A percentile compares a stretch with the other conserved stretches of the same genome.
phyloP scores from a whole-genome alignment of 345 rosid species.

The Salix exigua region DNA sequence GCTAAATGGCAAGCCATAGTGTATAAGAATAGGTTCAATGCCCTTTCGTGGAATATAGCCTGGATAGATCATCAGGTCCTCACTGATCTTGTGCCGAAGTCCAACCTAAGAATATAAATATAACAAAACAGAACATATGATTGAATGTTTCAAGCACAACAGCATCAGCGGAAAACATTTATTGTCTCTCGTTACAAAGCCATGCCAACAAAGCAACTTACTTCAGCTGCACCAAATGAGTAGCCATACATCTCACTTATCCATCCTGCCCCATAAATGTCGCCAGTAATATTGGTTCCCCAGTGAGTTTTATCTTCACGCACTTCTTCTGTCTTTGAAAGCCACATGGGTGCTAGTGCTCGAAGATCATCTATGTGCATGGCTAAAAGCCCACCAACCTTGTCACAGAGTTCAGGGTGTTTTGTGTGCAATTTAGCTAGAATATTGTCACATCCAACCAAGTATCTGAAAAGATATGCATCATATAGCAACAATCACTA shows the following conservation, averaged over 20 bases:
- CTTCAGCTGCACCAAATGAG: conserved; percentile 99
- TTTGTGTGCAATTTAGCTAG: conserved; percentile 77
- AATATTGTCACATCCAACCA: conserved; percentile 89
- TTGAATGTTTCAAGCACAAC: neutral
- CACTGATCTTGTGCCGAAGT: conserved; percentile 83
- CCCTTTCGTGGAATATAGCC: conserved; percentile 85
- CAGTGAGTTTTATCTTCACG: conserved; percentile 91
- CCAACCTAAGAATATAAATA: conserved; percentile 61
- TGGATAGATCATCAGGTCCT: conserved; percentile 91
- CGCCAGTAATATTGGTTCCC: conserved; percentile 96
- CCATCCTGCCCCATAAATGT: conserved; percentile 91
- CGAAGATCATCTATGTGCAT: conserved; percentile 97
- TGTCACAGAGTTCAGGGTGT: conserved; percentile 82
- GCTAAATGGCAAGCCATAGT: conserved; percentile 81
- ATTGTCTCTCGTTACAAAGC: neutral
- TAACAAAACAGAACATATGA: conserved; percentile 1
- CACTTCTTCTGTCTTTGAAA: conserved; percentile 94
- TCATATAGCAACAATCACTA: neutral
- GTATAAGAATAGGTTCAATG: conserved; percentile 83
- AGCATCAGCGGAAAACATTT: neutral
- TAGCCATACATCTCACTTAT: conserved; percentile 99
- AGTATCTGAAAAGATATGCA: conserved; percentile 49
- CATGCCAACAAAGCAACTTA: conserved; percentile 26
- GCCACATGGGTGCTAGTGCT: conserved; percentile 89
- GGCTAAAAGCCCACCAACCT: conserved; percentile 97